phyloP scores from a whole-genome alignment of 768 basidiomycete species.

The Kwoniella europaea region DNA sequence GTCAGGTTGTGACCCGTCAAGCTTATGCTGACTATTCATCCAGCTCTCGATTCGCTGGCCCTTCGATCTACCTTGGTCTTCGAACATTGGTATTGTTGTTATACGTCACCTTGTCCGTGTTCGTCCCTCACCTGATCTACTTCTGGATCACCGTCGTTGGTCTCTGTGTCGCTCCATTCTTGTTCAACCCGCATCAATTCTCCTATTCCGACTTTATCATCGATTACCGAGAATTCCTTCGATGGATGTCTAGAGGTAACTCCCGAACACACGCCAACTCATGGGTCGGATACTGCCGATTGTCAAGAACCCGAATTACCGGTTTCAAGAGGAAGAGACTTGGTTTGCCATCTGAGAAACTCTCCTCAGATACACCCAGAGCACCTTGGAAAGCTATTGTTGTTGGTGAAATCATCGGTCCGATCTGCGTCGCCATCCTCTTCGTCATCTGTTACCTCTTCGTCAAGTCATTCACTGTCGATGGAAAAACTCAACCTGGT shows the following conservation, averaged over 20 bases:
- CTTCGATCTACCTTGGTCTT: conserved; percentile 97
- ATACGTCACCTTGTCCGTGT: conserved; percentile 88
- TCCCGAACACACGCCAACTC: conserved; percentile 96
- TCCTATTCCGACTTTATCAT: conserved; percentile 95
- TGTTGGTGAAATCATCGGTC: conserved; percentile 84
- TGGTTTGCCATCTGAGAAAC: conserved; percentile 94
- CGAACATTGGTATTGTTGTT: conserved; percentile 87
- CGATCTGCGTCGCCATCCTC: conserved; percentile 78
- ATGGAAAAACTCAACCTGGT: conserved; percentile 72
- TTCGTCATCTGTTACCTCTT: conserved; percentile 85
- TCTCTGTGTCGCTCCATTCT: conserved; percentile 91
- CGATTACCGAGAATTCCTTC: conserved; percentile 93
- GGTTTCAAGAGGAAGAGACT: conserved; percentile 99
- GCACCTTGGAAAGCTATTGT: conserved; percentile 90
- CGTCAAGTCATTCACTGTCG: conserved; percentile 59
- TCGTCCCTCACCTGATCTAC: conserved; percentile 91
- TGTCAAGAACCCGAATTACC: conserved; percentile 97
- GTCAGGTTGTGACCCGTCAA: too few species aligned
- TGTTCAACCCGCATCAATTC: conserved; percentile 99
- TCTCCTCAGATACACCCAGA: conserved; percentile 91
- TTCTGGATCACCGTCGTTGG: conserved; percentile 96
- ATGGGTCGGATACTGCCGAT: conserved; percentile 98
- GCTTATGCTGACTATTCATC: not conserved
- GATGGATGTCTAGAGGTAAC: conserved; percentile 99
- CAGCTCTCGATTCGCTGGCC: conserved; percentile 92